Evolutionary conservation across 441 rosid genomes (phyloP).

Genomic region (Brassica hybrid): DNA sequence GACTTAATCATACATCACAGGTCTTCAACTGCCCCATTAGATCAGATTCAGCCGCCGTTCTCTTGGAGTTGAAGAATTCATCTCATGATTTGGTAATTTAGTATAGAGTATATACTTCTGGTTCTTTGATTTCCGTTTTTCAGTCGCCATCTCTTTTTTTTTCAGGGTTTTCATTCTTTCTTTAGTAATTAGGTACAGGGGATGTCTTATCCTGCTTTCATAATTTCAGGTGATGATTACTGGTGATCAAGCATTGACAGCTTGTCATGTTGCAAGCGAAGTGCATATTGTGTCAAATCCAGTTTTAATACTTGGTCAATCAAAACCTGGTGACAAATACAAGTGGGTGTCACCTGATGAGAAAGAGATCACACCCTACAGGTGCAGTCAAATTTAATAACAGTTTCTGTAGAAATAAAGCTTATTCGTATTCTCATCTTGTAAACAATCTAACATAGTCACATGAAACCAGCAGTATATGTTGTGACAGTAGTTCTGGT

Average conservation of each 20-base stretch:
- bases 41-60: constrained; percentile 83
- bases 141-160: too few species aligned
- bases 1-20: constrained; percentile 51
- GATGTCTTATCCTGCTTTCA: constrained; percentile 26
- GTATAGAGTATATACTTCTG: constrained; percentile 15
- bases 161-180: neutral
- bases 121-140: too few species aligned
- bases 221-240: constrained; percentile 91
- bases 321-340: constrained; percentile 52
- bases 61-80: constrained; percentile 83
- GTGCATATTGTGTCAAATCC: constrained; percentile 92
- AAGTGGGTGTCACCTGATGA: constrained; percentile 99
- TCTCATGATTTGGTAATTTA: constrained; percentile 92
- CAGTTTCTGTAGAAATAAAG: neutral
- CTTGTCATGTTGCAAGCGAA: constrained; percentile 98
- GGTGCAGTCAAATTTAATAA: constrained; percentile 48
- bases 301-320: constrained; percentile 70
- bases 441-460: neutral
- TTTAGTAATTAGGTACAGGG: neutral
- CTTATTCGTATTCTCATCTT: neutral
- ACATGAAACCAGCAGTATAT: constrained; percentile 4
- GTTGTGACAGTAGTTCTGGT: constrained; percentile 15
- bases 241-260: constrained; percentile 99
- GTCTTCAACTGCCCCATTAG: constrained; percentile 99
- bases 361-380: constrained; percentile 65